Evolutionary conservation across 306 rosid species (phyloP).

Genomic region (Notholithocarpus densiflorus): DNA sequence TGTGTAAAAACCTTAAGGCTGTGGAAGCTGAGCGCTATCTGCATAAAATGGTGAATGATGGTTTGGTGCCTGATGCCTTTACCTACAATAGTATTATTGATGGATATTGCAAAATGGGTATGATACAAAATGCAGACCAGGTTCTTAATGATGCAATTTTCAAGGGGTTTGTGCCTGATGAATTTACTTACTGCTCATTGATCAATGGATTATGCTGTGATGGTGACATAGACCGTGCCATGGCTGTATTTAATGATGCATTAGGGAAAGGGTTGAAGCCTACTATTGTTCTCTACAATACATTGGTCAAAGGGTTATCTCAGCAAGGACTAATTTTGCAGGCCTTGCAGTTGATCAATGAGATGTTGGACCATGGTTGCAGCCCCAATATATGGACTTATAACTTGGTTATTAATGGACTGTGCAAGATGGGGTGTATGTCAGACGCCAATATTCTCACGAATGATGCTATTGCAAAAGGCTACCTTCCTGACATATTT

Average conservation of each 20-base stretch:
- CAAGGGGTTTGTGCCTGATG: conserved; percentile 82
- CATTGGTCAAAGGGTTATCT: conserved; percentile 74
- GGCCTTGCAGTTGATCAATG: conserved; percentile 76
- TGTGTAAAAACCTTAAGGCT: conserved; percentile 61
- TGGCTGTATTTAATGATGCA: conserved; percentile 62
- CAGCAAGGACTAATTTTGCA: conserved; percentile 74
- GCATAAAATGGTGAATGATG: conserved; percentile 74
- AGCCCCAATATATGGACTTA: conserved; percentile 73
- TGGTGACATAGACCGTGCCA: conserved; percentile 65
- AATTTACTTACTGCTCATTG: conserved; percentile 78
- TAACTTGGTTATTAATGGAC: conserved; percentile 69
- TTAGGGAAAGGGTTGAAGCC: conserved; percentile 61
- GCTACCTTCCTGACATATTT: conserved; percentile 78
- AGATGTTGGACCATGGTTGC: conserved; percentile 72
- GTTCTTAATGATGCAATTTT: conserved; percentile 70
- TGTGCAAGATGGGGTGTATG: conserved; percentile 89
- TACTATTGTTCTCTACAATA: conserved; percentile 66
- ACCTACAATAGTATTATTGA: conserved; percentile 76
- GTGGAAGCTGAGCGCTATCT: conserved; percentile 66
- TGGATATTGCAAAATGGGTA: conserved; percentile 77
- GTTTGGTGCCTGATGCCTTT: conserved; percentile 69
- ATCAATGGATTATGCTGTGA: conserved; percentile 64
- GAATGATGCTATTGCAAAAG: conserved; percentile 66
- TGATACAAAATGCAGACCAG: conserved; percentile 66
- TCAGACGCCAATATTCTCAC: conserved; percentile 66